phyloP scores from a whole-genome alignment of 345 rosid genomes.

The Salix viminalis region DNA sequence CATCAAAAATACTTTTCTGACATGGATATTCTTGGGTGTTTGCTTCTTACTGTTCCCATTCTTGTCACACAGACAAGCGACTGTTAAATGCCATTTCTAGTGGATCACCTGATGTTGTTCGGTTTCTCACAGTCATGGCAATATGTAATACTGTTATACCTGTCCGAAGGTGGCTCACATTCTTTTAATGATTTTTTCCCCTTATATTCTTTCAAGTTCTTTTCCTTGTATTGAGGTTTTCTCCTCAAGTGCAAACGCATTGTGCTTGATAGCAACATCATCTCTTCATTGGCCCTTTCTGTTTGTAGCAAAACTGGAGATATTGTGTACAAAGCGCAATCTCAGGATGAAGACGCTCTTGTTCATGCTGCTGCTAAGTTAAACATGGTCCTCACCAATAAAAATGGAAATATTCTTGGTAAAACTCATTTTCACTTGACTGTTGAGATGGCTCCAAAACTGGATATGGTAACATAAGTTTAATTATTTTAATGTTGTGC shows the following conservation, averaged over 20 bases:
- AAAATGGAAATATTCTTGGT: conserved; percentile 76
- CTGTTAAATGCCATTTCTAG: conserved; percentile 66
- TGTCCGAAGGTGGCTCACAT: conserved; percentile 52
- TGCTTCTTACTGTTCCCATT: conserved; percentile 16
- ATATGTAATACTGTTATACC: conserved; percentile 93
- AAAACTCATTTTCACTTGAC: conserved; percentile 28
- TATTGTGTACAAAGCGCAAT: conserved; percentile 80
- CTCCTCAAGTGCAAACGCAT: background rate
- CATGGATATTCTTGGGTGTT: background rate
- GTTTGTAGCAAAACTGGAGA: conserved; percentile 73
- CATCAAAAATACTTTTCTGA: background rate
- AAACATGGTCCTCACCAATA: conserved; percentile 69
- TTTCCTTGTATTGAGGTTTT: background rate
- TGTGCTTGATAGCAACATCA: background rate
- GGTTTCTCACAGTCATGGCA: conserved; percentile 88
- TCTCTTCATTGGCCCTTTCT: background rate
- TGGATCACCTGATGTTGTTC: conserved; percentile 76
- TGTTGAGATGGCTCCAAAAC: conserved; percentile 8
- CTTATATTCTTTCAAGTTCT: background rate
- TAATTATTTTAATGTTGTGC: conserved; percentile 26
- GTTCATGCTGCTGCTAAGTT: conserved; percentile 86
- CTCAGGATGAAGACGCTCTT: conserved; percentile 99
- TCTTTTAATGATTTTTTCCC: background rate
- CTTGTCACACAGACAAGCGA: conserved; percentile 44
- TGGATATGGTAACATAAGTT: conserved; percentile 9